Conservation (phyloP, 106 monocot genomes). For the Dendrobium officinale region DNA sequence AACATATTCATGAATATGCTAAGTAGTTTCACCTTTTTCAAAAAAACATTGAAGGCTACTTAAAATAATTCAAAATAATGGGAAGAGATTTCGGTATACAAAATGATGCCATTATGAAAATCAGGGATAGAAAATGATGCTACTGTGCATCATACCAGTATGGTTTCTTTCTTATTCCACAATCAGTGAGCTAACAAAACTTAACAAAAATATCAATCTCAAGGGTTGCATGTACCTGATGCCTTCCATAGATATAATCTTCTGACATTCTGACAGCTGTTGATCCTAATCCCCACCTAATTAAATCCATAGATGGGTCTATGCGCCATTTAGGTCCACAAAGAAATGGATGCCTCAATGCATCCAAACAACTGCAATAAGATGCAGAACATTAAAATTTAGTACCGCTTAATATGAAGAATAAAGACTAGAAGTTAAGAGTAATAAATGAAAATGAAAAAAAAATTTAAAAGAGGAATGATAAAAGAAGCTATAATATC, state of each 20-base stretch:
- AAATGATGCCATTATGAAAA: not conserved
- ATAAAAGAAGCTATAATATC: not conserved
- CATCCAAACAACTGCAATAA: slow-evolving; percentile 74
- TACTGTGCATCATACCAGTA: not conserved
- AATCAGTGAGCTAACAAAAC: not conserved
- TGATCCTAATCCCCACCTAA: slow-evolving; percentile 95
- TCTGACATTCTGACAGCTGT: slow-evolving; percentile 82
- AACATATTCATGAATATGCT: not conserved
- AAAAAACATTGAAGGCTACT: not conserved
- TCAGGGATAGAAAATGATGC: not conserved
- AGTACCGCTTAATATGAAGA: not conserved
- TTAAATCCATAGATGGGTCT: slow-evolving; percentile 55
- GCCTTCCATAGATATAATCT: slow-evolving; percentile 82
- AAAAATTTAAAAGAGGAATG: not conserved
- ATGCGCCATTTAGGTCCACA: slow-evolving; percentile 98
- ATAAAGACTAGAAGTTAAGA: not conserved
- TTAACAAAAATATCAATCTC: not conserved
- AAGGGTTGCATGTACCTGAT: slow-evolving; percentile 38
- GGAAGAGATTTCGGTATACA: not conserved
- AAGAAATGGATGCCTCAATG: slow-evolving; percentile 86
- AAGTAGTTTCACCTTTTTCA: not conserved
- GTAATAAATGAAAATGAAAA: not conserved
- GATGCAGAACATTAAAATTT: slow-evolving; percentile 6
- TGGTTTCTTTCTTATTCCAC: not conserved
- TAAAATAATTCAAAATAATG: not conserved